These are phyloP conservation scores for Candida namnaoensis DNA, from an alignment of 805 yeast genomes.

Conservation along the genomic window DNA sequence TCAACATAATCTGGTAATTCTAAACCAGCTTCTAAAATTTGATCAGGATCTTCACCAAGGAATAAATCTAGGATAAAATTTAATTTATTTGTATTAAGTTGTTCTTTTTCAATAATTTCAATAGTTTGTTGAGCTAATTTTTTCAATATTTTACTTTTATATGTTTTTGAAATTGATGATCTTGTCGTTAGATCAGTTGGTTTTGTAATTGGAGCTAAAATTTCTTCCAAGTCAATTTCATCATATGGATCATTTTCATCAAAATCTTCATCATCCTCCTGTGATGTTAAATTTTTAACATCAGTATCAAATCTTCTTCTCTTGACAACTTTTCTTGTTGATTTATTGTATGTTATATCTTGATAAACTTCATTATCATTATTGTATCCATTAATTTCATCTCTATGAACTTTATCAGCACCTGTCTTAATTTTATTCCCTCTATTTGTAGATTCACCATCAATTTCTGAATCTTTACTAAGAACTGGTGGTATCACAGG, in stretches of 20 bases:
- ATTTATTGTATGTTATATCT: constrained; percentile 19
- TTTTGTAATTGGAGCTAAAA: constrained; percentile 70
- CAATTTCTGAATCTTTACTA: constrained; percentile 1
- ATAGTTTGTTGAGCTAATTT: constrained; percentile 66
- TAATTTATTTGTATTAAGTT: constrained; percentile 61
- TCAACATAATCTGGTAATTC: constrained; percentile 66
- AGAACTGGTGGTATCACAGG: too few species aligned
- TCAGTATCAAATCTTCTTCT: constrained; percentile 17
- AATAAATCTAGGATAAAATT: constrained; percentile 68
- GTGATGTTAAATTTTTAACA: constrained; percentile 7
- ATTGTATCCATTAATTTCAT: constrained; percentile 26
- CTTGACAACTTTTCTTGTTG: constrained; percentile 21
- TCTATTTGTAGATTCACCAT: constrained; percentile 37
- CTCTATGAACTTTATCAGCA: constrained; percentile 36
- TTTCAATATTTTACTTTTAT: constrained; percentile 43
- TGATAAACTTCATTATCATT: constrained; percentile 16
- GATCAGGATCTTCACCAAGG: constrained; percentile 79
- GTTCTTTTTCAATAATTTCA: constrained; percentile 75
- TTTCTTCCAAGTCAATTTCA: constrained; percentile 42
- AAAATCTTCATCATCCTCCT: constrained; percentile 22
- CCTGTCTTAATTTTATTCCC: constrained; percentile 50
- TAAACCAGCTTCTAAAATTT: constrained; percentile 53
- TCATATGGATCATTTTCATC: constrained; percentile 35
- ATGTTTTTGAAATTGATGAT: constrained; percentile 61
- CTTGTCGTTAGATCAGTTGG: constrained; percentile 74